A percentile compares a stretch with the other conserved stretches of the same genome.
Evolutionary conservation across 2,329 filamentous ascomycete genomes (phyloP).

Genomic region (Thyridium curvatum): DNA sequence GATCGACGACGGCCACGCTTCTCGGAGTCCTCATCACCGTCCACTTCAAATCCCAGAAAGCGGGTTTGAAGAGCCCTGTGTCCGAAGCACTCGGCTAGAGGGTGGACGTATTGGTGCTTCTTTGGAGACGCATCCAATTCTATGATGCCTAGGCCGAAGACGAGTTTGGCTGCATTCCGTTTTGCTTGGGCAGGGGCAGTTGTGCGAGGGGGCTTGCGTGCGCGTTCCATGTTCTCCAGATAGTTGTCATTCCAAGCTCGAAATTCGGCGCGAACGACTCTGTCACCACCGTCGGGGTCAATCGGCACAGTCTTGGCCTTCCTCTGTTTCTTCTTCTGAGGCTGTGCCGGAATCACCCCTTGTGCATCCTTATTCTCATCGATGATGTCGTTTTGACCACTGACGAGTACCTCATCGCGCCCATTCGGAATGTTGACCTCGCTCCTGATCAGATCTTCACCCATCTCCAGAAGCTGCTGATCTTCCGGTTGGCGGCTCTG

Average conservation of each 20-base stretch:
- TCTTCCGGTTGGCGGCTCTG: too few relatives aligned
- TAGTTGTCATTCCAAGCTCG: constrained; percentile 9
- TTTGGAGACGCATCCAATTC: constrained; percentile 5
- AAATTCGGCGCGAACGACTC: constrained; percentile 6
- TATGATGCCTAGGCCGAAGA: constrained; percentile 12
- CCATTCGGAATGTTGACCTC: too few relatives aligned
- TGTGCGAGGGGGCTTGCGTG: background rate
- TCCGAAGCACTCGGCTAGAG: constrained; percentile 7
- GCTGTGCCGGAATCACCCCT: too few relatives aligned
- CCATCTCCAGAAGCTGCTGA: too few relatives aligned
- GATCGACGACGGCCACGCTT: constrained; percentile 30
- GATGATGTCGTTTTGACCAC: too few relatives aligned
- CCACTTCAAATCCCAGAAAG: constrained; percentile 6
- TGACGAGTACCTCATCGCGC: too few relatives aligned
- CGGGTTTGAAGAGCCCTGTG: constrained; percentile 6
- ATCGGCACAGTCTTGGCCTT: too few relatives aligned
- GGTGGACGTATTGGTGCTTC: constrained; percentile 3
- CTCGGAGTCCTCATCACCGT: constrained; percentile 9
- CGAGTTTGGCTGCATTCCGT: constrained; percentile 6
- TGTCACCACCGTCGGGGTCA: too few relatives aligned
- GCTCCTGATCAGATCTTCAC: too few relatives aligned
- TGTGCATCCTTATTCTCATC: too few relatives aligned
- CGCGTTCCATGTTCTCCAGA: constrained; percentile 8
- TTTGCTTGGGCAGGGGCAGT: constrained; percentile 4
- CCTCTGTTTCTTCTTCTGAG: too few relatives aligned